These are phyloP conservation scores for Cornus florida DNA, from an alignment of 148 eudicot species.

Conservation along the genomic window DNA sequence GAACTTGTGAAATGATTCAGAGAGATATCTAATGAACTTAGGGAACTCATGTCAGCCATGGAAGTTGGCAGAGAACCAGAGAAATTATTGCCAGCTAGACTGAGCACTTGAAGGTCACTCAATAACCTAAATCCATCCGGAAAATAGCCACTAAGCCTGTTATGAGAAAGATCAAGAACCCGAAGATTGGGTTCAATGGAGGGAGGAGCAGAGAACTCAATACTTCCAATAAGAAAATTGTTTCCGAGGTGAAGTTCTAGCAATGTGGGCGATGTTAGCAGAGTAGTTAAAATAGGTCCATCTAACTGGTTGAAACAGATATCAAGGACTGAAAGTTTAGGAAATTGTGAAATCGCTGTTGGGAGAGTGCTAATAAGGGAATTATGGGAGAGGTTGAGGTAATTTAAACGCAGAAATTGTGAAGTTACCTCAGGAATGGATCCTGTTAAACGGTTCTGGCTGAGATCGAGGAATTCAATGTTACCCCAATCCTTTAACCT, in stretches of 20 bases:
- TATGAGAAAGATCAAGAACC: slow-evolving; percentile 78
- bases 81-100: slow-evolving; percentile 72
- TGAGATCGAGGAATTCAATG: slow-evolving; percentile 83
- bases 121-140: slow-evolving; percentile 73
- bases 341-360: slow-evolving; percentile 58
- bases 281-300: slow-evolving; percentile 54
- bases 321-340: slow-evolving; percentile 77
- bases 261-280: slow-evolving; percentile 65
- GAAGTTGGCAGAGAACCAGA: slow-evolving; percentile 84
- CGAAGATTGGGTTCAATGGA: slow-evolving; percentile 51
- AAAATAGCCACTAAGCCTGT: slow-evolving; percentile 63
- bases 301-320: slow-evolving; percentile 75
- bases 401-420: slow-evolving; percentile 75
- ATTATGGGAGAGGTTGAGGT: slow-evolving; percentile 85
- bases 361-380: slow-evolving; percentile 63
- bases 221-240: slow-evolving; percentile 59
- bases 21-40: slow-evolving; percentile 70
- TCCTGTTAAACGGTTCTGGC: slow-evolving; percentile 80
- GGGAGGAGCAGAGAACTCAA: slow-evolving; percentile 56
- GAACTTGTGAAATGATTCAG: slow-evolving; percentile 79
- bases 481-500: slow-evolving; percentile 75
- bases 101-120: slow-evolving; percentile 57
- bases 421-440: slow-evolving; percentile 67
- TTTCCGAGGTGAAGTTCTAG: slow-evolving; percentile 73
- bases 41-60: slow-evolving; percentile 50